phyloP scores from a whole-genome alignment of 169 alveolate species.

The Blepharisma undulans region DNA sequence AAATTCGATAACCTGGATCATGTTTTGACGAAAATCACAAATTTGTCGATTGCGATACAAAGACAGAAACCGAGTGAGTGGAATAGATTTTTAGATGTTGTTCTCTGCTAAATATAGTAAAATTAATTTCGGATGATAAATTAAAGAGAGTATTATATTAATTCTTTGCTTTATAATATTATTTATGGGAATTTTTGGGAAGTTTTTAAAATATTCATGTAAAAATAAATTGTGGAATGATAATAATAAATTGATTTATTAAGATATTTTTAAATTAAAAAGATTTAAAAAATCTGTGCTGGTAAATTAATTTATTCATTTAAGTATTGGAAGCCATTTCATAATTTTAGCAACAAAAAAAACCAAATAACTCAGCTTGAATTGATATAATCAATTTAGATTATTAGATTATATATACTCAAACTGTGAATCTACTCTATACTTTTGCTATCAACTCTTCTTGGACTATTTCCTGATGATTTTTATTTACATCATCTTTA shows the following conservation, averaged over 20 bases:
- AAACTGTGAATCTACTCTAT: neutral
- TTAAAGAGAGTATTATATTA: neutral
- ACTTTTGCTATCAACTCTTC: neutral
- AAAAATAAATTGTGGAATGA: no score
- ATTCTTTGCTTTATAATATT: neutral
- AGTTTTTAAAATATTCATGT: no score
- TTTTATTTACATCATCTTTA: neutral
- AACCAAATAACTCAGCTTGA: neutral
- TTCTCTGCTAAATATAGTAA: constrained; percentile 40
- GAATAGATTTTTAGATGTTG: constrained; percentile 77
- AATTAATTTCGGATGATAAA: neutral
- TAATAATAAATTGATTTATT: no score
- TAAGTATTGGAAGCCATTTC: neutral
- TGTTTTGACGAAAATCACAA: constrained; percentile 55
- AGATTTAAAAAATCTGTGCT: no score
- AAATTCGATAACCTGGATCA: constrained; percentile 44
- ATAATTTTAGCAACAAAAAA: neutral
- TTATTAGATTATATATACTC: neutral
- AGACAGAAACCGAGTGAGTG: constrained; percentile 77
- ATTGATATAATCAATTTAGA: neutral
- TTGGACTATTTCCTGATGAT: neutral
- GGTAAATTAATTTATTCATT: neutral
- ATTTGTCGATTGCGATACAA: constrained; percentile 65
- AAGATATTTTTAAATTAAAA: no score
- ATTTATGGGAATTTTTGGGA: neutral